Percentiles rank a stretch among this genome's conserved stretches.
These are phyloP conservation scores for Eucalyptus guilfoylei DNA, from an alignment of 345 rosid genomes.

Conservation along the genomic window DNA sequence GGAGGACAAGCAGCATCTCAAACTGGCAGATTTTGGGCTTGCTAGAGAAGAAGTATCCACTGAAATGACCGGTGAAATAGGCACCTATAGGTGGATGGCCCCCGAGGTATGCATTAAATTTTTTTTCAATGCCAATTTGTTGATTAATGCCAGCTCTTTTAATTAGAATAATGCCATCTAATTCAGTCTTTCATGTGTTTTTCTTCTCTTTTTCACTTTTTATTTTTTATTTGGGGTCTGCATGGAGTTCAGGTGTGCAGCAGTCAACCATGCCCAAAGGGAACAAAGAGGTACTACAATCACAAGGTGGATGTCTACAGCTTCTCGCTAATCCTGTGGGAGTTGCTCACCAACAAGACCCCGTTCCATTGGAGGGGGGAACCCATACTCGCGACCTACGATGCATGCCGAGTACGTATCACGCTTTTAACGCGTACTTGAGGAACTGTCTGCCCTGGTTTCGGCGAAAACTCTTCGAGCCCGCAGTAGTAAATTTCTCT, in stretches of 20 bases:
- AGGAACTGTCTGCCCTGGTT: neutral
- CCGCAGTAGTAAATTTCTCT: neutral
- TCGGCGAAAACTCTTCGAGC: neutral
- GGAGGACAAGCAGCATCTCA: conserved; percentile 18
- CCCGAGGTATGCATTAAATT: conserved; percentile 31
- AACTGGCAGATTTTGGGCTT: conserved; percentile 51
- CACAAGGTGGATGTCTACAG: conserved; percentile 75
- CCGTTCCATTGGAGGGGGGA: conserved; percentile 29
- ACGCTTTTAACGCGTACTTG: neutral
- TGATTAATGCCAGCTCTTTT: neutral
- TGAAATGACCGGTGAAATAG: conserved; percentile 49
- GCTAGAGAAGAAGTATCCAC: conserved; percentile 28
- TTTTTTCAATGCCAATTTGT: neutral
- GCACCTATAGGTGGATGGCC: conserved; percentile 70
- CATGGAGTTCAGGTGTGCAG: conserved; percentile 19
- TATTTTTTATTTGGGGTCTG: neutral
- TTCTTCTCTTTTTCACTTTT: neutral
- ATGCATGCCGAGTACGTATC: neutral
- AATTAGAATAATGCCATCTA: neutral
- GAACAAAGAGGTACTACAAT: conserved; percentile 35
- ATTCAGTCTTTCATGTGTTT: neutral
- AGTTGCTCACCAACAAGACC: conserved; percentile 36
- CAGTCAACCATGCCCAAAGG: conserved; percentile 17
- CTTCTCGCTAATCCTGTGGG: conserved; percentile 54
- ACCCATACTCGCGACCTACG: conserved; percentile 11